Base-by-base conservation (phyloP, 495 filamentous ascomycete species). In the Talaromyces ruber region DNA sequence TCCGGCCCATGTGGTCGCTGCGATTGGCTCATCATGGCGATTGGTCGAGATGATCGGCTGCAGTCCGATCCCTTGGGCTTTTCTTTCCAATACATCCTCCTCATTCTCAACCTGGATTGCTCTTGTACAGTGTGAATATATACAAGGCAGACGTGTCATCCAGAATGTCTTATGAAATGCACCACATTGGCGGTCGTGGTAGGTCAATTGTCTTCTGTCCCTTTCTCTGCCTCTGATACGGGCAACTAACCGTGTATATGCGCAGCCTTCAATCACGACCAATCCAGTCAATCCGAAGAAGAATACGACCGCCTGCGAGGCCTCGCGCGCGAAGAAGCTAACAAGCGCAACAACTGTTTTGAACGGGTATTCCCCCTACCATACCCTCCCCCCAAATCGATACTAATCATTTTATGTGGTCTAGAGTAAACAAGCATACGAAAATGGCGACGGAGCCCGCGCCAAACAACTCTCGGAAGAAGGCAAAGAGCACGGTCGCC, bases 261-360 rank as follows among this genome's bases (percentile, higher is more conserved):
- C 9, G 56, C 67, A 95, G 92, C 89, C 76, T 93, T 94, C 84
- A 92, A 91, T 75, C 90, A 92, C 76, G 76, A 76, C 14, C 79
- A 84, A 60, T 85, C 80, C 72, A 68, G 70, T 63, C 80, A 86
- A 61, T 81, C 86, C 47, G 92, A 98, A 75, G 81, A 81, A 62
- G 93, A 97, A 76, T 98, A 97, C 76, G 92, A 97, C 67, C 92
- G 91, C 32, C 83, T 98, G 8, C 91, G 94, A 63, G 83, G 84
- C 62, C 86, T 95, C 24, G 94, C 93, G 11, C 84, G 87, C 59
- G 80, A 84, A 65, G 92, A 95, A 74, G 89, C 85, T 55, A 79
- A 78, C 28, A 90, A 93, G 77, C 87, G 88, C 66, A 81, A 81
- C 32, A 79, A 79, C 28, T 96, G 90, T 75, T 91, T 93, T 67